Percentiles rank a stretch among this genome's conserved stretches.
Conservation (phyloP, 345 rosid genomes). For the Bruguiera gymnorhiza region DNA sequence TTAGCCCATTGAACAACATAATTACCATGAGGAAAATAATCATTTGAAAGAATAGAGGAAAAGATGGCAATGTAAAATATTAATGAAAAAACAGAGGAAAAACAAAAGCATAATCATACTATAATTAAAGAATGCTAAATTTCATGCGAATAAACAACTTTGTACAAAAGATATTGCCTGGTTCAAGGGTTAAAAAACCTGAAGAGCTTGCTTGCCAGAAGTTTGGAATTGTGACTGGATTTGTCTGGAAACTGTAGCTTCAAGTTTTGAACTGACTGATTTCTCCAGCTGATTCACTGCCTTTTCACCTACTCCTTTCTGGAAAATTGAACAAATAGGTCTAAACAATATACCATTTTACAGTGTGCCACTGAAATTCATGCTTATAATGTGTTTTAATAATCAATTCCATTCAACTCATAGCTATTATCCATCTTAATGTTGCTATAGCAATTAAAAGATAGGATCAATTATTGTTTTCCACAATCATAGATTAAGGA, state of each 20-base stretch:
- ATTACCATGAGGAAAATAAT: too few species aligned
- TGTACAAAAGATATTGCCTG: not conserved
- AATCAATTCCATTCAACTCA: too few species aligned
- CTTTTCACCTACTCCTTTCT: slow-evolving; percentile 91
- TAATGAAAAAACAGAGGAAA: not conserved
- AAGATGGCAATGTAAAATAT: too few species aligned
- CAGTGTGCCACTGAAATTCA: too few species aligned
- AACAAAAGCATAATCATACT: not conserved
- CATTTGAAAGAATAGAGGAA: too few species aligned
- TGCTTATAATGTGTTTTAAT: too few species aligned
- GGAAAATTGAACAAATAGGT: slow-evolving; percentile 14
- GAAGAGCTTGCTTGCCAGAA: slow-evolving; percentile 89
- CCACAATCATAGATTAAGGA: too few species aligned
- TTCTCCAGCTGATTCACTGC: slow-evolving; percentile 83
- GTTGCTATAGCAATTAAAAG: too few species aligned
- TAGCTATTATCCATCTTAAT: too few species aligned
- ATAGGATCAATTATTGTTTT: too few species aligned
- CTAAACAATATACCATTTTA: too few species aligned
- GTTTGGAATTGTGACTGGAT: slow-evolving; percentile 89
- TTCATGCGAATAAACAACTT: not conserved
- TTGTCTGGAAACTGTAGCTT: slow-evolving; percentile 75
- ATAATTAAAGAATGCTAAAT: not conserved
- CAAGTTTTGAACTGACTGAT: slow-evolving; percentile 75
- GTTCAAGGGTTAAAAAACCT: slow-evolving; percentile 43
- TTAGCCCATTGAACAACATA: too few species aligned